Evolutionary conservation across 2,329 filamentous ascomycete species (phyloP).

Genomic region (Golovinomyces cichoracearum): DNA sequence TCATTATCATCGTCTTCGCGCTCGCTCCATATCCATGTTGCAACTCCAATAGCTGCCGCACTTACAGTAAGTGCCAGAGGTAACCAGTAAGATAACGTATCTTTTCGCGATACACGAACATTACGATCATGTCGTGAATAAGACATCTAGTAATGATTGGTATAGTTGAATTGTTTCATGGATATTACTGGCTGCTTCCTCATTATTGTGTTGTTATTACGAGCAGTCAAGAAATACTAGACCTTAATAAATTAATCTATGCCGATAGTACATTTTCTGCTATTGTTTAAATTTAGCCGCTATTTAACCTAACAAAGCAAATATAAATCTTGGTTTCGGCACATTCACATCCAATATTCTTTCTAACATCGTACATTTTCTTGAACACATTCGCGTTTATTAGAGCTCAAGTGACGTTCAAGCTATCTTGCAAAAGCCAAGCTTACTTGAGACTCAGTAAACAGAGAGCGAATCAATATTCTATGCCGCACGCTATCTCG

Average conservation of each 20-base stretch:
- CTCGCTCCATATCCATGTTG: slow-evolving; percentile 86
- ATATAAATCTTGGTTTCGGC: too few relatives aligned
- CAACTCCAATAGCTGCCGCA: slow-evolving; percentile 61
- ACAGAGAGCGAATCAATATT: not conserved
- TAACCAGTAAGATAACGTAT: slow-evolving; percentile 61
- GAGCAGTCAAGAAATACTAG: not conserved
- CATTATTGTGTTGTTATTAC: not conserved
- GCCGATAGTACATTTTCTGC: too few relatives aligned
- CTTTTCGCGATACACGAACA: slow-evolving; percentile 25
- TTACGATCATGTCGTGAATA: slow-evolving; percentile 31
- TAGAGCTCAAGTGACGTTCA: too few relatives aligned
- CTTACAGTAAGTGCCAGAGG: slow-evolving; percentile 69
- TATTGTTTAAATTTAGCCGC: too few relatives aligned
- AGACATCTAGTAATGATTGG: slow-evolving; percentile 23
- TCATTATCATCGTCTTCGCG: slow-evolving; percentile 49
- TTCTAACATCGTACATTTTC: too few relatives aligned
- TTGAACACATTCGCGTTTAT: too few relatives aligned
- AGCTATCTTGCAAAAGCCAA: too few relatives aligned
- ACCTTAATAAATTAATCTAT: too few relatives aligned
- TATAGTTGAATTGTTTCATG: not conserved
- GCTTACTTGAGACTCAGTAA: too few relatives aligned
- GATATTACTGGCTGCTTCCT: not conserved
- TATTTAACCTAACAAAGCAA: too few relatives aligned
- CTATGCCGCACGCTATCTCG: slow-evolving; percentile 50
- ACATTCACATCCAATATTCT: too few relatives aligned